Conservation (phyloP, 2,329 filamentous ascomycete genomes). For the Hypocreales sp. region DNA sequence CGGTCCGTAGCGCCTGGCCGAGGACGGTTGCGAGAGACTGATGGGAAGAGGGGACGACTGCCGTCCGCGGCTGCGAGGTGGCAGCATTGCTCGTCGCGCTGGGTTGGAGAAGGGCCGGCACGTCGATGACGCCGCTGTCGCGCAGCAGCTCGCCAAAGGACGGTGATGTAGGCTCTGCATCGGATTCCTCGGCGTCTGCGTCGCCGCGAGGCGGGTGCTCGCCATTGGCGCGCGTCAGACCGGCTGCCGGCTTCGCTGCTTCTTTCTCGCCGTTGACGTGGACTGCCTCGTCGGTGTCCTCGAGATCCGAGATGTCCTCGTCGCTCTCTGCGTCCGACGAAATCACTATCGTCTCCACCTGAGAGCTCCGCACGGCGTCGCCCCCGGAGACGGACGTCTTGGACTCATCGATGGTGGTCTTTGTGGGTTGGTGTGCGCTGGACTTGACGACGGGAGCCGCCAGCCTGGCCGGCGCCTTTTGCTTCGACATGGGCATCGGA, state of each 20-base stretch:
- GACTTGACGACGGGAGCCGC: slow-evolving; percentile 38
- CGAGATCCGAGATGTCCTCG: slow-evolving; percentile 30
- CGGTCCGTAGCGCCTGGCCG: slow-evolving; percentile 80
- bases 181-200: slow-evolving; percentile 20
- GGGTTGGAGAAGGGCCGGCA: slow-evolving; percentile 43
- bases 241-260: slow-evolving; percentile 4
- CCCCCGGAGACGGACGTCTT: slow-evolving; percentile 34
- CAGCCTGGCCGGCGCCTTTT: slow-evolving; percentile 42
- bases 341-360: slow-evolving; percentile 35
- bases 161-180: slow-evolving; percentile 37
- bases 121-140: slow-evolving; percentile 61
- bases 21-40: slow-evolving; percentile 86
- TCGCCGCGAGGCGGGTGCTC: slow-evolving; percentile 8
- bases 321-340: slow-evolving; percentile 38
- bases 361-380: slow-evolving; percentile 20
- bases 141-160: slow-evolving; percentile 81
- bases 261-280: slow-evolving; percentile 6
- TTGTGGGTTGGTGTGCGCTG: slow-evolving; percentile 33
- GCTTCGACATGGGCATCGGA: slow-evolving; percentile 38
- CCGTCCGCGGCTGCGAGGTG: slow-evolving; percentile 26
- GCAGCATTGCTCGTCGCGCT: slow-evolving; percentile 12
- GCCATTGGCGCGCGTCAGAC: slow-evolving; percentile 10
- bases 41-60: slow-evolving; percentile 48
- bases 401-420: slow-evolving; percentile 41
- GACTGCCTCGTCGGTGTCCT: slow-evolving; percentile 14